phyloP scores from a whole-genome alignment of 495 filamentous ascomycete genomes.

The Lophiostoma macrostomum region DNA sequence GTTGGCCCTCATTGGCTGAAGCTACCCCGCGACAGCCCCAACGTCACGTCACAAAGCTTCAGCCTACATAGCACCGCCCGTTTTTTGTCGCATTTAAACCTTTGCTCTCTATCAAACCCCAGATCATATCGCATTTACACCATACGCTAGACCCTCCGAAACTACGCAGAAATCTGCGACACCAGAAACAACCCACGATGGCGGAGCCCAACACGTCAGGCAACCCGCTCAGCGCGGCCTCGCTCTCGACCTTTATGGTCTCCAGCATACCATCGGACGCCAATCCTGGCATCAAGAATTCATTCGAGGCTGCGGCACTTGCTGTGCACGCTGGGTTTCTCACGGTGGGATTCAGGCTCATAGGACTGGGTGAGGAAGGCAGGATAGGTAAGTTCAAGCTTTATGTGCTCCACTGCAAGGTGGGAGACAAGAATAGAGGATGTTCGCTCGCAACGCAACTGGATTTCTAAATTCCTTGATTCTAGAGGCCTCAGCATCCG shows the following conservation, averaged over 20 bases:
- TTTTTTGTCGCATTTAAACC: no score
- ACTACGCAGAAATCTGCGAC: neutral
- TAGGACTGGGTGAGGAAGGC: slow-evolving; percentile 80
- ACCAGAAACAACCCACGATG: slow-evolving; percentile 18
- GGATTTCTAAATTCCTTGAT: no score
- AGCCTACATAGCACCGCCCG: no score
- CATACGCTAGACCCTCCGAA: slow-evolving; percentile 9
- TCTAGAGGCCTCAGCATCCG: slow-evolving; percentile 53
- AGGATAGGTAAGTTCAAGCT: slow-evolving; percentile 52
- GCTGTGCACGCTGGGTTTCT: slow-evolving; percentile 81
- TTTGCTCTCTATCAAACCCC: neutral
- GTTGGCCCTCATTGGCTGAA: no score
- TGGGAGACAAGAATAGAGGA: no score
- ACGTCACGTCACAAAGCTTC: no score
- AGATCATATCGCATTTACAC: neutral
- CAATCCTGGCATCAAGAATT: slow-evolving; percentile 63
- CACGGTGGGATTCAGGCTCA: slow-evolving; percentile 73
- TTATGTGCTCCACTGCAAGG: neutral
- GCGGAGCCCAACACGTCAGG: slow-evolving; percentile 19
- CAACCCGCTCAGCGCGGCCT: slow-evolving; percentile 40
- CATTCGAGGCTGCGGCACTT: slow-evolving; percentile 82
- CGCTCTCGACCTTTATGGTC: slow-evolving; percentile 49
- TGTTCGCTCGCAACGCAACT: no score
- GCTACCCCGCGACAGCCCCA: no score
- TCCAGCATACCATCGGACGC: slow-evolving; percentile 51